Conservation (phyloP, 1,284 basidiomycete species). For the Apiotrichum brassicae region DNA sequence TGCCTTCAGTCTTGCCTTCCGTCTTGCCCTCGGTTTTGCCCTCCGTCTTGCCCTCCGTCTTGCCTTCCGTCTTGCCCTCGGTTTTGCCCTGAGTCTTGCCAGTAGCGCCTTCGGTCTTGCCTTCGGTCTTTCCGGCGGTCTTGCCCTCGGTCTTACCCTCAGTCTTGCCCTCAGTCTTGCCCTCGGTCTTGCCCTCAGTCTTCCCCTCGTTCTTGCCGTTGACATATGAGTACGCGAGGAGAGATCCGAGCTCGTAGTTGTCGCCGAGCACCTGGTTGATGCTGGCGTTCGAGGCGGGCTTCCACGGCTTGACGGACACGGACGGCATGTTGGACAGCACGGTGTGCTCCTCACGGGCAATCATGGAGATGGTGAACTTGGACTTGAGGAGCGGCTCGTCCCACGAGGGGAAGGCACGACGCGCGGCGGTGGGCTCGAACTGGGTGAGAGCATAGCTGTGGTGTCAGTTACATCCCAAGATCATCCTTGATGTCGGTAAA, state of each 20-base stretch:
- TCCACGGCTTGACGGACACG: constrained; percentile 52
- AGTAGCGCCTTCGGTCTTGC: constrained; percentile 20
- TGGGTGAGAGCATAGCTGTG: constrained; percentile 68
- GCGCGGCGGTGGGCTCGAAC: constrained; percentile 74
- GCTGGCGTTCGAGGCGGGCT: constrained; percentile 33
- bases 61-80: constrained; percentile 23
- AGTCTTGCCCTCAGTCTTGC: constrained; percentile 24
- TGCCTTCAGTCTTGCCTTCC: constrained; percentile 26
- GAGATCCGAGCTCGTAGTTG: constrained; percentile 43
- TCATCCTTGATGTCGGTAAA: too few relatives aligned
- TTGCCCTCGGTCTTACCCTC: constrained; percentile 38
- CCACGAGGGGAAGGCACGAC: constrained; percentile 76
- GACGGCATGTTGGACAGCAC: constrained; percentile 76
- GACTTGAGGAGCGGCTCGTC: constrained; percentile 92
- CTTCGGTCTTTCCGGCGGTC: constrained; percentile 45
- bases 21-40: constrained; percentile 41
- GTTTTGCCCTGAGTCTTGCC: constrained; percentile 48
- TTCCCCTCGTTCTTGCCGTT: constrained; percentile 38
- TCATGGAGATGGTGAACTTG: constrained; percentile 72
- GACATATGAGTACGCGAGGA: constrained; percentile 27
- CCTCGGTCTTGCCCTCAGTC: constrained; percentile 47
- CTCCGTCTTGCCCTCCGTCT: constrained; percentile 42
- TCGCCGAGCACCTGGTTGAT: constrained; percentile 32
- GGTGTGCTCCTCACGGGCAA: constrained; percentile 66
- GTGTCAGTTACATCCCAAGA: background rate